These are phyloP conservation scores for Nakazawaea anatomiae DNA, from an alignment of 805 yeast species.

Conservation along the genomic window DNA sequence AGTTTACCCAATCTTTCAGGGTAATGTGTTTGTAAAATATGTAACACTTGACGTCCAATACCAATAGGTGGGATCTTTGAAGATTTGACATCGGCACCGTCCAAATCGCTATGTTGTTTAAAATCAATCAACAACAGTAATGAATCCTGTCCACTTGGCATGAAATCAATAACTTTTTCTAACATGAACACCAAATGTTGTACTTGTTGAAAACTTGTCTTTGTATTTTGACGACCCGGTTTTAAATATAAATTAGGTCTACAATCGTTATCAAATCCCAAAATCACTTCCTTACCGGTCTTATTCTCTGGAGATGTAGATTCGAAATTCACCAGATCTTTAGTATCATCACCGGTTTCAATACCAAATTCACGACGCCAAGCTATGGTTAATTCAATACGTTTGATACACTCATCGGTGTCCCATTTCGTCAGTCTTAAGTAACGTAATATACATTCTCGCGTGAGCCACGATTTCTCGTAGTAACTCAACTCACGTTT, in stretches of 20 bases:
- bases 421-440: slow-evolving; percentile 93
- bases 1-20: slow-evolving; percentile 97
- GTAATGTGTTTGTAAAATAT: slow-evolving; percentile 92
- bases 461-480: slow-evolving; percentile 90
- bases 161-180: slow-evolving; percentile 86
- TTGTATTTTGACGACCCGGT: slow-evolving; percentile 95
- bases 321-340: slow-evolving; percentile 41
- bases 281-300: slow-evolving; percentile 86
- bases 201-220: slow-evolving; percentile 83
- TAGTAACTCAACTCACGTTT: slow-evolving; percentile 28
- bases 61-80: slow-evolving; percentile 82
- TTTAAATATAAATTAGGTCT: slow-evolving; percentile 91
- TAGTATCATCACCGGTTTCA: slow-evolving; percentile 32
- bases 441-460: slow-evolving; percentile 87
- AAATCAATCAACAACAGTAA: slow-evolving; percentile 89
- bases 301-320: slow-evolving; percentile 64
- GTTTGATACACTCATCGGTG: slow-evolving; percentile 57
- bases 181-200: slow-evolving; percentile 91
- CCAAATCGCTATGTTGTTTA: slow-evolving; percentile 60
- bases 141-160: slow-evolving; percentile 97
- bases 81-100: slow-evolving; percentile 33
- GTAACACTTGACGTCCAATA: slow-evolving; percentile 86
- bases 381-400: slow-evolving; percentile 71
- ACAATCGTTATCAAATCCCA: slow-evolving; percentile 86
- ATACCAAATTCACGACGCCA: slow-evolving; percentile 96